Evolutionary conservation across 2,329 filamentous ascomycete genomes (phyloP).

Genomic region (Colletotrichum eremochloae): DNA sequence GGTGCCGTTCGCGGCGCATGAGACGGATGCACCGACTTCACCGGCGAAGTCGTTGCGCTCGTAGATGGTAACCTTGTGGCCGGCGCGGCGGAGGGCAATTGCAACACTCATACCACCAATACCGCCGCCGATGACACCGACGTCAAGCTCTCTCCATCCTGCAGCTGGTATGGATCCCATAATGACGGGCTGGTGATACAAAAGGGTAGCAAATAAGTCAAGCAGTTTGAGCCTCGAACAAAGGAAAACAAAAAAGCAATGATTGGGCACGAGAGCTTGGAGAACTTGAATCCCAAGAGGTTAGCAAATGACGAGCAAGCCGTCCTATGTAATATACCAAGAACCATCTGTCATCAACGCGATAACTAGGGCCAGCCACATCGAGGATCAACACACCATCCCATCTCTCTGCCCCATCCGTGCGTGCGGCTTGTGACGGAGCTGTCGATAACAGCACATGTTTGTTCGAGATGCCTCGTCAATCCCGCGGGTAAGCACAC

Average conservation of each 20-base stretch:
- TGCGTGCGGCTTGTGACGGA: constrained; percentile 32
- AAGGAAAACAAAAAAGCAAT: neutral
- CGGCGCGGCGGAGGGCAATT: constrained; percentile 61
- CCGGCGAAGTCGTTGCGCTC: constrained; percentile 75
- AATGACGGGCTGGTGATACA: neutral
- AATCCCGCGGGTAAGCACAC: neutral
- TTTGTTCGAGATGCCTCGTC: neutral
- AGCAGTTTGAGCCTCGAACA: neutral
- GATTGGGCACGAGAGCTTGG: neutral
- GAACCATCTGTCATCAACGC: neutral
- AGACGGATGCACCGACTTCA: constrained; percentile 76
- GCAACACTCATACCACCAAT: constrained; percentile 63
- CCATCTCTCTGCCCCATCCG: constrained; percentile 24
- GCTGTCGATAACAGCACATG: constrained; percentile 17
- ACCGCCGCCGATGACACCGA: constrained; percentile 61
- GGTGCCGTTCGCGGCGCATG: constrained; percentile 78
- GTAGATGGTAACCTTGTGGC: constrained; percentile 70
- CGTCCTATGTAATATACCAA: constrained; percentile 27
- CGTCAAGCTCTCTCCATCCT: constrained; percentile 60
- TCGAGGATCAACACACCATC: constrained; percentile 26
- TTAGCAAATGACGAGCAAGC: neutral
- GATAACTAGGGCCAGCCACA: neutral
- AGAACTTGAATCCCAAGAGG: neutral
- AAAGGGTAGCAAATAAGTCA: neutral
- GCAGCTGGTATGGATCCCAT: constrained; percentile 38